A percentile compares a stretch with the other conserved stretches of the same genome.
These are phyloP conservation scores for Irpex sp. DNA, from an alignment of 1,284 basidiomycete species.

Conservation along the genomic window DNA sequence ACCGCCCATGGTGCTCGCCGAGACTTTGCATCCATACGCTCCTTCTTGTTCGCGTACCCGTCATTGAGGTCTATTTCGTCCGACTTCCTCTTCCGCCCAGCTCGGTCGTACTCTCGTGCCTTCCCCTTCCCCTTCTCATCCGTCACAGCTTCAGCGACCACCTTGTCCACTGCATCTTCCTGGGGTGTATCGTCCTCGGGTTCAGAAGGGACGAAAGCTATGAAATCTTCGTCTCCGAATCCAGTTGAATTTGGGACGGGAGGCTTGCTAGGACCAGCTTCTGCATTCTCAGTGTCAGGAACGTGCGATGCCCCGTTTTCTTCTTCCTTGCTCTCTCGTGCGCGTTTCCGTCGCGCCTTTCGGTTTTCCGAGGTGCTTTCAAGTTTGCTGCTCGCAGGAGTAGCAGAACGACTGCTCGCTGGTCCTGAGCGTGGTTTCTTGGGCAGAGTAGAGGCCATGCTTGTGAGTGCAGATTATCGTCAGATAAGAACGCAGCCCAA, in stretches of 20 bases:
- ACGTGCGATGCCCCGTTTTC: not conserved
- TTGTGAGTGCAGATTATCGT: not conserved
- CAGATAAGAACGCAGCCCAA: not conserved
- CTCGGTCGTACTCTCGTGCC: conserved; percentile 19
- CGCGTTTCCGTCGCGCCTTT: not conserved
- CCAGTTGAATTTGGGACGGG: not conserved
- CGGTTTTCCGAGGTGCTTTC: not conserved
- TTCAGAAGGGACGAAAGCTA: conserved; percentile 43
- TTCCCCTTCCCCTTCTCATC: conserved; percentile 33
- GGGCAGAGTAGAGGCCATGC: not conserved
- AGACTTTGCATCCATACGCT: conserved; percentile 53
- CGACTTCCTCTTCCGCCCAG: conserved; percentile 38
- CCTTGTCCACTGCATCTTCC: conserved; percentile 10
- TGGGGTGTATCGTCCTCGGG: conserved; percentile 28
- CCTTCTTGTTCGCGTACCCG: conserved; percentile 53
- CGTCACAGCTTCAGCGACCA: conserved; percentile 36
- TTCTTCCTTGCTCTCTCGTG: not conserved
- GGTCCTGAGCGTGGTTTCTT: not conserved
- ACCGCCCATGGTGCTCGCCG: conserved; percentile 78
- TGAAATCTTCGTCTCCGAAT: conserved; percentile 53
- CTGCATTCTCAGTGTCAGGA: not conserved
- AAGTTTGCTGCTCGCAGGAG: not conserved
- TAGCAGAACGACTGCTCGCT: not conserved
- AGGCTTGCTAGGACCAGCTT: not conserved
- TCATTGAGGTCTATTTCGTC: conserved; percentile 47